Percentiles rank a stretch among this genome's conserved stretches.
Conservation (phyloP, 805 yeast species). For the Sugiyamaella marilandica region DNA sequence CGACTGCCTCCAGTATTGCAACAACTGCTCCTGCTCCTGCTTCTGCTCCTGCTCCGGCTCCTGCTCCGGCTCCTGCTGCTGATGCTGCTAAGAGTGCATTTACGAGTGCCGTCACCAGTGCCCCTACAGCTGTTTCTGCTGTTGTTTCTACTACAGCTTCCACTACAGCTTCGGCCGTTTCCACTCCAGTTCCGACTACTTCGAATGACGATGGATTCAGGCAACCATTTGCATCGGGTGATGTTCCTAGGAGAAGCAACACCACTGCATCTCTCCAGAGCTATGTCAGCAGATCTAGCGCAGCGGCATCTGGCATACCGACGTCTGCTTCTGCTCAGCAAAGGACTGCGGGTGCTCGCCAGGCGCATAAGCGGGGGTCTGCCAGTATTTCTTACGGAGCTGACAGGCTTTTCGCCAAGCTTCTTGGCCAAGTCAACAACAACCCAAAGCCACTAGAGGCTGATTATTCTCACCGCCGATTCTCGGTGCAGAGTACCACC, state of each 20-base stretch:
- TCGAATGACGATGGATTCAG: neutral
- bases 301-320: neutral
- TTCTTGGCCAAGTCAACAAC: conserved; percentile 18
- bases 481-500: conserved; percentile 18
- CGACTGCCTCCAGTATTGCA: neutral
- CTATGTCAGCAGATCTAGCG: neutral
- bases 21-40: neutral
- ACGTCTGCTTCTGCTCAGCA: conserved; percentile 31
- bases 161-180: too few relatives aligned
- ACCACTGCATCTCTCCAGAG: neutral
- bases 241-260: neutral
- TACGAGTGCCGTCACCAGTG: neutral
- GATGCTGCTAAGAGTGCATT: too few relatives aligned
- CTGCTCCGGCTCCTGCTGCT: neutral
- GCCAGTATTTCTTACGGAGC: conserved; percentile 27
- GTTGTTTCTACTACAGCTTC: neutral
- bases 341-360: conserved; percentile 26
- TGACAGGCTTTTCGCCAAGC: conserved; percentile 23
- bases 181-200: neutral
- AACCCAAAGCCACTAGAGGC: neutral
- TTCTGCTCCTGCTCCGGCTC: neutral
- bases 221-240: neutral
- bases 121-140: neutral
- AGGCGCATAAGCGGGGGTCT: conserved; percentile 21
- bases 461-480: conserved; percentile 9